These are phyloP conservation scores for Trichocladium uniseriatum DNA, from an alignment of 495 filamentous ascomycete species.

Conservation along the genomic window DNA sequence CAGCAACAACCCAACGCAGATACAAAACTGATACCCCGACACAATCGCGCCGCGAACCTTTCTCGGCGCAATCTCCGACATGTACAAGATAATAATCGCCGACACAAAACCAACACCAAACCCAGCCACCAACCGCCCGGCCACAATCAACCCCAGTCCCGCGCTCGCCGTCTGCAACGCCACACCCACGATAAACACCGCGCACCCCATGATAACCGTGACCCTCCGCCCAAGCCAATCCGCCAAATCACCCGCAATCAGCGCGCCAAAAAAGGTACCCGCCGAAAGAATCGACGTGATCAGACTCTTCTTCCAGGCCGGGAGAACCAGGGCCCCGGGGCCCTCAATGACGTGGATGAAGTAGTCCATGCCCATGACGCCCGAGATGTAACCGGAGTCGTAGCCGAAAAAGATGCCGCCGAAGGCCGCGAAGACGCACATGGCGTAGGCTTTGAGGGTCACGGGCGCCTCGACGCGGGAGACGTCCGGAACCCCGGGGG, in stretches of 20 bases:
- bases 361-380: constrained; percentile 47
- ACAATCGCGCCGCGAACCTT: constrained; percentile 65
- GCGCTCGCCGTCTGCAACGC: constrained; percentile 44
- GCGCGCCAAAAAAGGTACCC: constrained; percentile 58
- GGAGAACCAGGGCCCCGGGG: constrained; percentile 23
- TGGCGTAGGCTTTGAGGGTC: constrained; percentile 54
- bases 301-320: constrained; percentile 45
- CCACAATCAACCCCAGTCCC: constrained; percentile 34
- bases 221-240: constrained; percentile 59
- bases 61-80: constrained; percentile 58
- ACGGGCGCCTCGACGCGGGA: constrained; percentile 52
- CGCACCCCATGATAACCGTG: constrained; percentile 57
- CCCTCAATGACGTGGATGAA: constrained; percentile 42
- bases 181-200: constrained; percentile 55
- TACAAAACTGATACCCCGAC: constrained; percentile 67
- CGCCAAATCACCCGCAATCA: constrained; percentile 59
- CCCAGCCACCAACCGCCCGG: constrained; percentile 46
- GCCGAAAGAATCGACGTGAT: constrained; percentile 59
- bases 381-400: constrained; percentile 55
- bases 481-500: constrained; percentile 30
- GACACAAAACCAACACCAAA: constrained; percentile 63
- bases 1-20: constrained; percentile 62
- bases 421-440: constrained; percentile 60
- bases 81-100: constrained; percentile 64
- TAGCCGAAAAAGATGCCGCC: constrained; percentile 60